phyloP scores from a whole-genome alignment of 177 flowering plant genomes.

The Viscum album region DNA sequence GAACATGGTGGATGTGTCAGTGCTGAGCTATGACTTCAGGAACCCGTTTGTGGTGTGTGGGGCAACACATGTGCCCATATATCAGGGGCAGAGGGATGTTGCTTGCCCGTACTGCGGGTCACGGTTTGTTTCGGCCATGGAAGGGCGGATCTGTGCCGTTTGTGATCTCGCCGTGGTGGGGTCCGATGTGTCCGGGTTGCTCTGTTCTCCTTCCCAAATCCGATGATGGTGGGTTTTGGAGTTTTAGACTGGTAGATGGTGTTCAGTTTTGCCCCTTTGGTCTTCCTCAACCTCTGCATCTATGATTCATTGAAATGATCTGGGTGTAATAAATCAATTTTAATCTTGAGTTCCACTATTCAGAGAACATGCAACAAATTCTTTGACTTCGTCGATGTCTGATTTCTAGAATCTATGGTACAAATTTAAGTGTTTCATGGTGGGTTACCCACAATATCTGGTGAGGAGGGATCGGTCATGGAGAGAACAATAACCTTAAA shows the following conservation, averaged over 20 bases:
- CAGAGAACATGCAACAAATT: no score
- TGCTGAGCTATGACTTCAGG: constrained; percentile 69
- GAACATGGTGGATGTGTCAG: constrained; percentile 41
- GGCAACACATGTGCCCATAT: constrained; percentile 65
- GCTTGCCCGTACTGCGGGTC: constrained; percentile 64
- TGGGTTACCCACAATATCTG: no score
- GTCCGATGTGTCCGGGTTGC: constrained; percentile 68
- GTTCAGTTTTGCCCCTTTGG: background rate
- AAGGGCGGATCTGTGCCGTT: constrained; percentile 55
- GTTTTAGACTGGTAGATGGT: background rate
- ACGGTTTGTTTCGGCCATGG: constrained; percentile 54
- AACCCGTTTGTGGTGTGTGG: constrained; percentile 81
- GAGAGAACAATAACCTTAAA: no score
- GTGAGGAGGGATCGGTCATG: no score
- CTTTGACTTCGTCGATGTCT: no score
- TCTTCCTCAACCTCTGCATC: background rate
- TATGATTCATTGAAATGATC: background rate
- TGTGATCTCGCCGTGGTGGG: constrained; percentile 71
- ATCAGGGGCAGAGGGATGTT: constrained; percentile 69
- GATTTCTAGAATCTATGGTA: no score
- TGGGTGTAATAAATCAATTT: background rate
- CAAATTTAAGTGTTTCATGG: no score
- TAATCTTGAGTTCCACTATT: no score
- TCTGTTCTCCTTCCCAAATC: constrained; percentile 44
- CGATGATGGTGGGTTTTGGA: constrained; percentile 9